Evolutionary conservation across 2,329 filamentous ascomycete genomes (phyloP), one percentile per base, ranked within the genome.

Genomic region (Calcarisporium arbuscula): DNA sequence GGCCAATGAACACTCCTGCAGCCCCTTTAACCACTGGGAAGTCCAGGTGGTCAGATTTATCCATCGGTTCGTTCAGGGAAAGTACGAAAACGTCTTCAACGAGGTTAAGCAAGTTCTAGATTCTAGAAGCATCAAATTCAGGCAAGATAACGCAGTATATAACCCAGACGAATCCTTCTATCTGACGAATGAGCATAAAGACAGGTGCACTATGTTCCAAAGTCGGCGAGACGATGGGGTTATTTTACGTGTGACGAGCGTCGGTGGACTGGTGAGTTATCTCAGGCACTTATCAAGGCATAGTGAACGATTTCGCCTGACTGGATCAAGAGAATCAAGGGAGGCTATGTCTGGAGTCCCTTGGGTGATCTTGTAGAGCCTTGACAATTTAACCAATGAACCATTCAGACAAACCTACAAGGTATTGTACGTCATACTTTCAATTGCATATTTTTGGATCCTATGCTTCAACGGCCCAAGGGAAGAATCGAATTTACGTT

Each of bases 1-100:
- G 19, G 32, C 44, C 21, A 31, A 32, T 21, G 23, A 36, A 7
- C n/a, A 26, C 8, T 46, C 42, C 16, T 39, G 37, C 20, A 14
- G 28, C 22, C 30, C 29, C 3, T 44, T 47, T 8, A 33, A 47
- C 4, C 40, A 43, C 17, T 47, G 43, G 43, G 43, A 47, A 19
- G 34, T 28, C 4, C 43, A 47, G 22, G 43, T 34, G 7, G 18
- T 44, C 11, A 36, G 36, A 12, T 45, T 40, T 19, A 36, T 47
- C 12, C 32, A 45, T 10, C 14, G 26, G 18, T 47, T 47, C 18
- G 11, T 45, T 19, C 11, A 27, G 11, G 17, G 35, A 7, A 41
- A 30, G 21, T 44, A 45, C 26, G 15, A 35, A 8, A 19, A 34
- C 9, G 30, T 40, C 15, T 40, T 40, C 19, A 18, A 39, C n/a